Base-by-base conservation (phyloP, 495 filamentous ascomycete genomes). In the Pyronema omphalodes region DNA sequence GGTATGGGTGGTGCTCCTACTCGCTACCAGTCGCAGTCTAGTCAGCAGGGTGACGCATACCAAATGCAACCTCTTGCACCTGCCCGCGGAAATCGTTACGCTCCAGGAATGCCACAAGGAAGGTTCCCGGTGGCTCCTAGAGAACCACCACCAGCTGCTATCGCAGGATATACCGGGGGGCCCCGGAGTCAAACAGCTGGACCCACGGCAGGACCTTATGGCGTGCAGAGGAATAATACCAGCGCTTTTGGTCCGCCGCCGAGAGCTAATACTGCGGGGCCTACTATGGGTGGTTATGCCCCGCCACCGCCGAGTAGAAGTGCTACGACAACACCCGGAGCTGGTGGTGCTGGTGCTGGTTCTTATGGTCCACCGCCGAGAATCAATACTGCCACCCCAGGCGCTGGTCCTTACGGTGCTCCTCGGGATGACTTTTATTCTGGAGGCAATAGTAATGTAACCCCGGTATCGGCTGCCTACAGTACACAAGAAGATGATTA, bases 1-100 rank as follows among this genome's bases (percentile, higher is more conserved):
- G n/a, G n/a, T 9, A 29, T 29, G 1, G 23, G 23, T 2, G 23
- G 23, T 9, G 9, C 17, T 19, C 12, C 44, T 47, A 7, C 1
- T 3, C 78, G 33, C 72, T 72, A 45, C 61, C 85, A 19, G 77
- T 74, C 37, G 75, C 84, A 49, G 79, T 75, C 48, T 78, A 83
- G 9, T 86, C 83, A 0, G 74, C 77, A 64, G 72, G 75, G 0
- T 84, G 83, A 1, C 64, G 62, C 73, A 3, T 58, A 70, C 43
- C 63, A 71, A 51, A 73, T 71, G 55, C 69, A 70, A 36, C 71
- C 72, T 14, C 55, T 64, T 33, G 12, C 40, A 18, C 66, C 69
- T 29, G 29, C 11, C 18, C 9, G 23, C 11, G 35, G 50, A 3
- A 8, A 14, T n/a, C 4, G 29, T 4, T 12, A 14, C 44, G 44